Percentiles rank a stretch among this genome's conserved stretches.
Conservation (phyloP, 2,329 filamentous ascomycete genomes). For the Byssothecium circinans region DNA sequence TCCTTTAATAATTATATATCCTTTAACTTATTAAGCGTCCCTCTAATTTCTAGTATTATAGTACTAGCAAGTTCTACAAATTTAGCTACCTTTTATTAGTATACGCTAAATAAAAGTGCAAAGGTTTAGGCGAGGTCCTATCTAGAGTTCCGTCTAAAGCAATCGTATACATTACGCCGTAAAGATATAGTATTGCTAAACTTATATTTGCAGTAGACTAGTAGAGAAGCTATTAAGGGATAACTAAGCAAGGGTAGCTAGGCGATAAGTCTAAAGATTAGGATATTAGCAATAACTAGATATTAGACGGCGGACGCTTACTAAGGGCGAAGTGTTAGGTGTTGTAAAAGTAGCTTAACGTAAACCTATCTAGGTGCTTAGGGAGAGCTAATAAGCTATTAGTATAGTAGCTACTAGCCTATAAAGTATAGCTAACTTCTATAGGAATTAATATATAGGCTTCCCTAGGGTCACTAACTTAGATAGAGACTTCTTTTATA, state of each 20-base stretch:
- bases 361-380: conserved; percentile 8
- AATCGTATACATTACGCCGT: conserved; percentile 15
- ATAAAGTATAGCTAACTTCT: conserved; percentile 18
- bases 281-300: conserved; percentile 11
- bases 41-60: conserved; percentile 11
- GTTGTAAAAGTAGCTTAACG: conserved; percentile 14
- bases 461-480: conserved; percentile 15
- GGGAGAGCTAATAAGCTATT: conserved; percentile 7
- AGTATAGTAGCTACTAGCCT: conserved; percentile 9
- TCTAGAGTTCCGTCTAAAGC: conserved; percentile 17
- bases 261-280: conserved; percentile 8
- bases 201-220: conserved; percentile 13
- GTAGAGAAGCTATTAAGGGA: conserved; percentile 15
- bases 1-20: conserved; percentile 11
- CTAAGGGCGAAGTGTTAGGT: conserved; percentile 16
- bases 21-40: conserved; percentile 11
- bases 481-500: conserved; percentile 16
- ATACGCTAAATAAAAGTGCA: conserved; percentile 3
- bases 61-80: conserved; percentile 13
- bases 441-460: conserved; percentile 19
- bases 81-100: conserved; percentile 10
- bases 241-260: conserved; percentile 11
- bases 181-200: conserved; percentile 15
- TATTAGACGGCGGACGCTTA: conserved; percentile 5
- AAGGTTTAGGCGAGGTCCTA: conserved; percentile 9